These are phyloP conservation scores for Elsinoe fawcettii DNA, from an alignment of 2,329 filamentous ascomycete species.

Conservation along the genomic window DNA sequence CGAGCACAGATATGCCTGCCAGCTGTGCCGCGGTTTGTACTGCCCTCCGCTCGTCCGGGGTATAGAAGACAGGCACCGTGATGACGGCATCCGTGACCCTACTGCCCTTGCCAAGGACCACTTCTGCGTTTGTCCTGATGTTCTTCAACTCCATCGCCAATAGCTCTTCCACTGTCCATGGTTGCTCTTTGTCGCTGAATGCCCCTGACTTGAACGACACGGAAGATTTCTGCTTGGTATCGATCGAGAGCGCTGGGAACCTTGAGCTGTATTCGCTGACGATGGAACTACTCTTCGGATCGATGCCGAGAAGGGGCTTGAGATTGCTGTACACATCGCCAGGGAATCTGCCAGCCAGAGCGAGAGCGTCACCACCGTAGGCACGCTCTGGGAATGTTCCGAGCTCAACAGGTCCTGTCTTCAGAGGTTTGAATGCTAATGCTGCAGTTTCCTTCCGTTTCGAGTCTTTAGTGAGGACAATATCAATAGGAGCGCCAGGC, in stretches of 20 bases:
- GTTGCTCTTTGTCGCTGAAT: constrained; percentile 58
- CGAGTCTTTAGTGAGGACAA: constrained; percentile 95
- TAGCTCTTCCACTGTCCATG: constrained; percentile 78
- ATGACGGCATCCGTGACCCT: constrained; percentile 75
- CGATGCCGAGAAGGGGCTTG: constrained; percentile 79
- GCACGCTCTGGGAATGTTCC: constrained; percentile 69
- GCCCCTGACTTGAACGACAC: constrained; percentile 73
- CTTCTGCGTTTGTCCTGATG: constrained; percentile 80
- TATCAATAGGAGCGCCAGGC: constrained; percentile 92
- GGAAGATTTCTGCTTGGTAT: constrained; percentile 54
- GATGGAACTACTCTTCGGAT: constrained; percentile 37
- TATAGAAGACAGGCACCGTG: constrained; percentile 86
- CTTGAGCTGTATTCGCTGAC: constrained; percentile 64
- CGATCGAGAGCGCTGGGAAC: constrained; percentile 70
- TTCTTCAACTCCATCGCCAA: constrained; percentile 94
- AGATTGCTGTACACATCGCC: constrained; percentile 92
- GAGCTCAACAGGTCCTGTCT: constrained; percentile 42
- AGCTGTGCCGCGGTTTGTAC: constrained; percentile 77
- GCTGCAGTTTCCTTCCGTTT: constrained; percentile 90
- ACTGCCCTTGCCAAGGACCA: constrained; percentile 66
- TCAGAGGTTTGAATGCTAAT: constrained; percentile 84
- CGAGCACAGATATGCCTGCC: constrained; percentile 78
- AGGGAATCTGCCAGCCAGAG: constrained; percentile 78
- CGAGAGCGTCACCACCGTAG: constrained; percentile 87
- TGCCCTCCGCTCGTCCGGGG: constrained; percentile 79